Evolutionary conservation across 108 stramenopile species (phyloP).

Genomic region (Cyclotella atomus): DNA sequence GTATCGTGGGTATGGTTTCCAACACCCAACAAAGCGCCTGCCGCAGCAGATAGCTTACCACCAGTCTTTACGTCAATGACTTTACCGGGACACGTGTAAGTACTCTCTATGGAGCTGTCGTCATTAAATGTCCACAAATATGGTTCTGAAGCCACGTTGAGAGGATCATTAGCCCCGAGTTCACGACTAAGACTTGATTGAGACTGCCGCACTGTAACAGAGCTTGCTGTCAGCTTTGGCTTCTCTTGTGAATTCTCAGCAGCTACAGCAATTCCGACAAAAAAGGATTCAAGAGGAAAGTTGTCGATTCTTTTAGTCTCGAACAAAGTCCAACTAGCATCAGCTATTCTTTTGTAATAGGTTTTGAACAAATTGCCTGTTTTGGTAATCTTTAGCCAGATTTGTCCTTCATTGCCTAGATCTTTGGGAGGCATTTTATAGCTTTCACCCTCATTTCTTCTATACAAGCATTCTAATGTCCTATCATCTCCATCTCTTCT

Average conservation of each 20-base stretch:
- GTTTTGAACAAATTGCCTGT: background rate
- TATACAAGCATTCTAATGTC: background rate
- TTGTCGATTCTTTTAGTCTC: background rate
- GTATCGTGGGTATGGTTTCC: too few relatives aligned
- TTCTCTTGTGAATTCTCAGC: too few relatives aligned
- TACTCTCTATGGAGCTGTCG: background rate
- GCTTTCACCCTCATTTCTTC: background rate
- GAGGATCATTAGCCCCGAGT: background rate
- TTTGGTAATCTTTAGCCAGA: background rate
- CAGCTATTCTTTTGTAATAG: background rate
- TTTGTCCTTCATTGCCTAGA: background rate
- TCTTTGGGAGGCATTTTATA: too few relatives aligned
- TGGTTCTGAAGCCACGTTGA: too few relatives aligned
- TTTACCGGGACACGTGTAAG: too few relatives aligned
- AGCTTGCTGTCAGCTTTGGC: too few relatives aligned
- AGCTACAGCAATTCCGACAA: background rate
- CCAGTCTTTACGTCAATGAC: background rate
- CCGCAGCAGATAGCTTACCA: background rate
- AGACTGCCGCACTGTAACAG: too few relatives aligned
- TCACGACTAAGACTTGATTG: too few relatives aligned
- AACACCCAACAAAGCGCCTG: too few relatives aligned
- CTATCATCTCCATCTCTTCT: background rate
- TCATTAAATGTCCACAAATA: background rate
- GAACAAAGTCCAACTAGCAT: background rate
- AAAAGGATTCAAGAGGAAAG: background rate